Evolutionary conservation across 2,329 filamentous ascomycete species (phyloP), one percentile per base, ranked within the genome.

Genomic region (Fusarium globosum): DNA sequence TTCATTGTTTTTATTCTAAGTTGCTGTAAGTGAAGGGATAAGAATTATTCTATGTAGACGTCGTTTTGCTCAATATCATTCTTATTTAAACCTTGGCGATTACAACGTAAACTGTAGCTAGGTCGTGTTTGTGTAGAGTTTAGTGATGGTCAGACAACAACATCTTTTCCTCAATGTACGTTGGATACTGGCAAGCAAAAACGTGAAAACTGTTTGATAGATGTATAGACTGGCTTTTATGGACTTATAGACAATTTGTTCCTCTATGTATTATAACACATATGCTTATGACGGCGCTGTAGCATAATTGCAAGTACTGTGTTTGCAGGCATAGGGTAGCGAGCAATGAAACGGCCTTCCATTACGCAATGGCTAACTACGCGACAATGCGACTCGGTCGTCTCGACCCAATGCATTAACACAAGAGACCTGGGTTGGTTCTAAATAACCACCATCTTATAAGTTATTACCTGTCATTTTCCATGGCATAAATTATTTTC

Each of bases 201-300:
- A 28, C 28, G 28, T 28, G 28, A 10, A 28, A 28, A 28, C 28
- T 28, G 4, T 30, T 30, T 0, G 2, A 30, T 10, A 3, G 4
- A 15, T 12, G 0, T 4, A 0, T 7, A 48, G 14, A 30, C 3
- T 30, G 5, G 7, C 7, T 9, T 6, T 4, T 16, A 0, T 9
- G 5, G 0, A 33, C 1, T 2, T 5, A 16, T 1, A 21, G 9
- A 21, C 6, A 11, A 12, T 21, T 4, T 16, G 2, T 11, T 21
- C 15, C 12, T 11, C 20, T 7, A 7, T 15, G 0, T 11, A 4
- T 12, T 3, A 33, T 23, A 10, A n/a, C 5, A 33, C 7, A 5
- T 6, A 7, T 4, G 12, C 21, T 18, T 7, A 53, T 12, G 14
- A 16, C 9, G 14, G 10, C 20, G 7, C 20, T 21, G 7, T 12